Percentiles rank a stretch among this genome's conserved stretches.
Evolutionary conservation across 2,329 filamentous ascomycete species (phyloP).

Genomic region (Didymella arachidicola): DNA sequence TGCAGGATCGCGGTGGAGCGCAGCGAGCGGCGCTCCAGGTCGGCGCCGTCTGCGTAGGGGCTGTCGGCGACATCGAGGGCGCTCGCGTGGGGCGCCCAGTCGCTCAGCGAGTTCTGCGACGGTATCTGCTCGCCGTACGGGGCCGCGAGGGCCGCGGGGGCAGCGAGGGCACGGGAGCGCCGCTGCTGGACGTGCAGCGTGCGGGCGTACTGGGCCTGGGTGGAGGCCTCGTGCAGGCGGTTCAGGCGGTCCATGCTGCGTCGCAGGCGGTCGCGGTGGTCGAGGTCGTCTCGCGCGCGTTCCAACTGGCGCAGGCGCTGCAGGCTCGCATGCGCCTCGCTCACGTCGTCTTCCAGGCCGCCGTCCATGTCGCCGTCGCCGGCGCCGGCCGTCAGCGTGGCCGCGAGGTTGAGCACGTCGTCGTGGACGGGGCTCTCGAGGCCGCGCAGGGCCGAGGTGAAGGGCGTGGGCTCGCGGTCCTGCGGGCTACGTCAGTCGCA

Average conservation of each 20-base stretch:
- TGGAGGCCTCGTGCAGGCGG: slow-evolving; percentile 47
- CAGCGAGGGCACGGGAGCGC: not conserved
- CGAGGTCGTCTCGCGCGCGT: slow-evolving; percentile 43
- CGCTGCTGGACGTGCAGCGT: not conserved
- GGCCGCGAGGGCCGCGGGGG: not conserved
- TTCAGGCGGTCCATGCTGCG: slow-evolving; percentile 53
- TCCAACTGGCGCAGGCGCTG: slow-evolving; percentile 43
- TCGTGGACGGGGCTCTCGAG: slow-evolving; percentile 57
- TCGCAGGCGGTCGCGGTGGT: slow-evolving; percentile 53
- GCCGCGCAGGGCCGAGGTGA: slow-evolving; percentile 58
- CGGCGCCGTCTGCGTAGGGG: too few species aligned
- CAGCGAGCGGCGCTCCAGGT: slow-evolving; percentile 10
- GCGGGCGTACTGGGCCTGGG: not conserved
- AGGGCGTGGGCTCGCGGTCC: slow-evolving; percentile 46
- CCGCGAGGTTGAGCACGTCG: slow-evolving; percentile 56
- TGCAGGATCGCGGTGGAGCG: slow-evolving; percentile 53
- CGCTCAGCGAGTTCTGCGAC: slow-evolving; percentile 64
- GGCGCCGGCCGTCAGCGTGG: slow-evolving; percentile 56
- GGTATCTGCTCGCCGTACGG: slow-evolving; percentile 50
- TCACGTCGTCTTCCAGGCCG: slow-evolving; percentile 27
- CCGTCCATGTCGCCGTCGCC: slow-evolving; percentile 46
- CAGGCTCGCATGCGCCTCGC: slow-evolving; percentile 22
- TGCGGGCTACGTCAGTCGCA: slow-evolving; percentile 36
- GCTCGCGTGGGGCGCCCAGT: slow-evolving; percentile 61
- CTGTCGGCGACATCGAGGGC: slow-evolving; percentile 27